Base-by-base conservation (phyloP, 441 rosid genomes). In the Erodium texanum region DNA sequence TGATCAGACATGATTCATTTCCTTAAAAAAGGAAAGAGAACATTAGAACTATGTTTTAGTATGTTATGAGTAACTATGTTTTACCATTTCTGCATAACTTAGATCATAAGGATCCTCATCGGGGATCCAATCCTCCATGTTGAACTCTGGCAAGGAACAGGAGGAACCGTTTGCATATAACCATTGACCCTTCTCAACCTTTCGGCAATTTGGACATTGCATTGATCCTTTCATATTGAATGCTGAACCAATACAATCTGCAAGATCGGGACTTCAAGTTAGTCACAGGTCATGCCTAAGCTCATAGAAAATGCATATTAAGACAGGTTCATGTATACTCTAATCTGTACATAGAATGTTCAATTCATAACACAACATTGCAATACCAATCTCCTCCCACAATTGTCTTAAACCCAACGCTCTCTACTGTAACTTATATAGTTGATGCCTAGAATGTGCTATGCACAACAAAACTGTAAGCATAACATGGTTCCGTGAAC, bases 181-280 rank as follows among this genome's bases (percentile, higher is more conserved):
- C 98, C 97, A 93, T 66, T 83, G 90, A 65, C 98, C 98, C 67
- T 87, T 90, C 77, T 90, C 97, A 67, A 85, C 70, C 67, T 86
- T 82, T 16, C 97, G 88, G 73, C 98, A 93, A 77, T 93, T 93
- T 2, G 98, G 98, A 76, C 98, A 93, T 73, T 93, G 97, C 98
- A 93, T 93, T 66, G 85, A 79, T 66, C 97, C 98, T 75, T 90
- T 93, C 83, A 69, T 75, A 74, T 90, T 93, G 72, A 93, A 93
- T 24, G 97, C 97, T 3, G 98, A 93, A 74, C 96, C 96, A 67
- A 92, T 90, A 75, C 98, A 92, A 77, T 92, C 98, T 92, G 79
- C 75, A 84, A 7, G 68, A 68, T 19, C 66, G 9, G 18, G 45
- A 38, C 1, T 38, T 38, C 45, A 38, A 38, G 45, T 38, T 38